Base-by-base conservation (phyloP, 1,139 yeast species). In the Yamadazyma dendronema region DNA sequence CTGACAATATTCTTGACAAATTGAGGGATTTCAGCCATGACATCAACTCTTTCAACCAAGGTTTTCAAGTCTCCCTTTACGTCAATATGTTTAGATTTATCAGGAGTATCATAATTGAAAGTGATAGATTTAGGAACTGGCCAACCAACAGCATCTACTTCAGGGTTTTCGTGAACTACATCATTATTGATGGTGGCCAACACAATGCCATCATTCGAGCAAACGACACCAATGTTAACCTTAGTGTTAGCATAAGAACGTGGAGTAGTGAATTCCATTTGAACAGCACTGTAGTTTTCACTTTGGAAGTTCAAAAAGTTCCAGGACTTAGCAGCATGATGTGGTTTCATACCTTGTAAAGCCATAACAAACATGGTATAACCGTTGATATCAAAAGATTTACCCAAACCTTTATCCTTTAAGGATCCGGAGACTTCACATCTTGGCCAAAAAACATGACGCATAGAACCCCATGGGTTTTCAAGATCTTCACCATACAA, bases 341-440 rank as follows among this genome's bases (percentile, higher is more conserved):
- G 97, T 11, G 98, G 98, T 64, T 92, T 92, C 97, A 92, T 90
- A 44, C 97, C 97, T 68, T 92, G 98, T 50, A 89, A 67, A n/a
- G 98, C 98, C 95, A 87, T 84, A 35, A 92, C 96, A 59, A 82
- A 89, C 95, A 90, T 84, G 39, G 88, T 79, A 39, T 54, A 67
- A 31, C 86, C 88, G 27, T 75, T 68, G 37, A 79, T 60, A 16
- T 62, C 62, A 38, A 54, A 42, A 40, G 47, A 43, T 38, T 52
- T 50, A 26, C 23, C 39, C 22, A 30, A 29, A 15, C 48, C 37
- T 25, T 57, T 56, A 34, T 63, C 59, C 43, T 60, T 63, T 43
- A 92, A 65, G 22, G 77, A 69, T 51, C 98, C 98, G 16, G 54
- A 55, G 32, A 80, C 84, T 12, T 62, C 46, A 60, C 90, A 83